Conservation (phyloP, 306 rosid species). For the Fagus crenata region DNA sequence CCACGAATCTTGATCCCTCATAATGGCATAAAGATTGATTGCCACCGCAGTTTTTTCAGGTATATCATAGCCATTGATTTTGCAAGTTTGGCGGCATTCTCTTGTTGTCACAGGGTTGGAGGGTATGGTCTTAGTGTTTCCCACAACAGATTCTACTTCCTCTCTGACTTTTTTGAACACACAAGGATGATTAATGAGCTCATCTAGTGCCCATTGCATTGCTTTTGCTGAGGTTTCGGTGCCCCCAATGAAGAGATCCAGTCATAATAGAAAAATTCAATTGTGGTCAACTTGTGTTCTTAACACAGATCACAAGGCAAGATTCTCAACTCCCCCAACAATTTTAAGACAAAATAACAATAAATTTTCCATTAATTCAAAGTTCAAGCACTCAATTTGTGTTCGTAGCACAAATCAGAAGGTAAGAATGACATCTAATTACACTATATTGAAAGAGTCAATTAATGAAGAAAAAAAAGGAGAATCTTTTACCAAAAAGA, state of each 20-base stretch:
- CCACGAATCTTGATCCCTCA: constrained; percentile 51
- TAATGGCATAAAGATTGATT: constrained; percentile 50
- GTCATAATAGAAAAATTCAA: constrained; percentile 10
- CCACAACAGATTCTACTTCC: too few relatives aligned
- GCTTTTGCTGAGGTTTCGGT: constrained; percentile 48
- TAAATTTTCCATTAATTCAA: too few relatives aligned
- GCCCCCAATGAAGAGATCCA: constrained; percentile 56
- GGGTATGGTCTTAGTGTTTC: constrained; percentile 50
- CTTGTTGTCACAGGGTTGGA: constrained; percentile 39
- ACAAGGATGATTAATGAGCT: too few relatives aligned
- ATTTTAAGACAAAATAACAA: too few relatives aligned
- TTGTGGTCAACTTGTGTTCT: too few relatives aligned
- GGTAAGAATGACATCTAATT: too few relatives aligned
- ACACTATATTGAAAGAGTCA: too few relatives aligned
- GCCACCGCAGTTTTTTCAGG: constrained; percentile 41
- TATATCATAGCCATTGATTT: constrained; percentile 43
- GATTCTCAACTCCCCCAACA: too few relatives aligned
- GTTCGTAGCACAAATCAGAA: too few relatives aligned
- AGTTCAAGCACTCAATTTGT: too few relatives aligned
- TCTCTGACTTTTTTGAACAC: constrained; percentile 51
- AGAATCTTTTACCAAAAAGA: constrained; percentile 37
- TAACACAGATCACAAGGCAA: too few relatives aligned
- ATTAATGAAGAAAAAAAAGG: not conserved
- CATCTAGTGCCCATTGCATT: too few relatives aligned
- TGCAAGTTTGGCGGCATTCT: constrained; percentile 42